Evolutionary conservation across 352 stramenopile genomes (phyloP), one percentile per base, ranked within the genome.

Genomic region (Globisporangium uncinulatum): DNA sequence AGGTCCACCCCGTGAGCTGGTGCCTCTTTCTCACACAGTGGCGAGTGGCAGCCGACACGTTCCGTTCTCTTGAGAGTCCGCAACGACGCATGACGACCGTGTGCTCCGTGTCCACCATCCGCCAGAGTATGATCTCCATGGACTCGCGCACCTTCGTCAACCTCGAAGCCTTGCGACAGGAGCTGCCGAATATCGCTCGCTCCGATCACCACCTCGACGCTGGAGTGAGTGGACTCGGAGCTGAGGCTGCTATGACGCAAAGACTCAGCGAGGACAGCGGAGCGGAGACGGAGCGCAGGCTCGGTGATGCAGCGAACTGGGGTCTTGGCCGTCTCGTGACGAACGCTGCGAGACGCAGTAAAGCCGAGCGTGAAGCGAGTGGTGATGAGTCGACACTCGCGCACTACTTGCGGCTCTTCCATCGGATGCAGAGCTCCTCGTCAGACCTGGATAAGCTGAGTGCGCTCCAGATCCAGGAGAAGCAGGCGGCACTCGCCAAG

Each of bases 11-110:
- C 0, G 53, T 88, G 24, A 85, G 70, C 42, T 88, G 78, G 78
- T 55, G 67, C 4, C 49, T 78, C 0, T 83, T 86, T 47, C 67
- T 88, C 29, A 64, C 74, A 4, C 78, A 76, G 43, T 88, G 78
- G 78, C 69, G 73, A 6, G 64, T 68, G 24, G 54, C 65, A 17
- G 51, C 36, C 9, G 61, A 79, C 36, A 43, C 49, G 6, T 58
- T 34, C 20, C 50, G 44, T 13, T 42, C 37, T 3, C 43, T 59
- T 3, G 39, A 49, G 6, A 49, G 42, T 24, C 42, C 31, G 13
- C 62, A 54, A 15, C 41, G 50, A 13, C 60, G 29, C 14, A 37
- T 39, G 8, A 69, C 55, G 14, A 60, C 49, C 21, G 62, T 69
- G 32, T 70, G 69, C 55, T 73, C 74, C 24, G 49, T 84, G 45